phyloP scores from a whole-genome alignment of 495 filamentous ascomycete genomes.

The Stereocaulon alpinum region DNA sequence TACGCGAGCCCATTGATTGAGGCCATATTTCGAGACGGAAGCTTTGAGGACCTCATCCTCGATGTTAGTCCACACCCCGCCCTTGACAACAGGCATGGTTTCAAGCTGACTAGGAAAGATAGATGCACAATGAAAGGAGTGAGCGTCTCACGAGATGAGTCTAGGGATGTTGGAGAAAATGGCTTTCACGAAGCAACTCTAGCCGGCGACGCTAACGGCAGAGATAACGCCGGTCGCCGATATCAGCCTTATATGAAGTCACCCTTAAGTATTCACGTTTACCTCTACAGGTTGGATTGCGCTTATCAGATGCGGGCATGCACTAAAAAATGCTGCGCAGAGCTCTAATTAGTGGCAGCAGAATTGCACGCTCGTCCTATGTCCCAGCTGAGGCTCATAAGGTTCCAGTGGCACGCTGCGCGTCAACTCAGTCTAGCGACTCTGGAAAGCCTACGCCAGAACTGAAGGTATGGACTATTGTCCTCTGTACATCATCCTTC shows the following conservation, averaged over 20 bases:
- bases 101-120: too few species aligned
- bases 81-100: conserved; percentile 93
- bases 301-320: not conserved
- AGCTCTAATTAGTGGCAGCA: not conserved
- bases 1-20: conserved; percentile 98
- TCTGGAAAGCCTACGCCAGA: not conserved
- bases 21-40: conserved; percentile 88
- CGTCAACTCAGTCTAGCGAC: not conserved
- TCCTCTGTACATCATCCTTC: too few species aligned
- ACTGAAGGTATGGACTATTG: not conserved
- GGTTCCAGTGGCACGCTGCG: not conserved
- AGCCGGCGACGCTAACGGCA: not conserved
- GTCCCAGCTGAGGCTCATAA: not conserved
- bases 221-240: not conserved
- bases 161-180: not conserved
- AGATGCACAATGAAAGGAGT: not conserved
- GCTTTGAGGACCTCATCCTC: conserved; percentile 97
- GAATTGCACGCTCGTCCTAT: not conserved
- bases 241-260: conserved; percentile 9
- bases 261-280: not conserved
- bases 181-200: not conserved
- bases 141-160: not conserved
- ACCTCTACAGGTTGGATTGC: not conserved
- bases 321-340: not conserved
- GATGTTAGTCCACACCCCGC: conserved; percentile 84